These are phyloP conservation scores for Leishmania guyanensis DNA, from an alignment of 208 protist genomes.

Conservation along the genomic window DNA sequence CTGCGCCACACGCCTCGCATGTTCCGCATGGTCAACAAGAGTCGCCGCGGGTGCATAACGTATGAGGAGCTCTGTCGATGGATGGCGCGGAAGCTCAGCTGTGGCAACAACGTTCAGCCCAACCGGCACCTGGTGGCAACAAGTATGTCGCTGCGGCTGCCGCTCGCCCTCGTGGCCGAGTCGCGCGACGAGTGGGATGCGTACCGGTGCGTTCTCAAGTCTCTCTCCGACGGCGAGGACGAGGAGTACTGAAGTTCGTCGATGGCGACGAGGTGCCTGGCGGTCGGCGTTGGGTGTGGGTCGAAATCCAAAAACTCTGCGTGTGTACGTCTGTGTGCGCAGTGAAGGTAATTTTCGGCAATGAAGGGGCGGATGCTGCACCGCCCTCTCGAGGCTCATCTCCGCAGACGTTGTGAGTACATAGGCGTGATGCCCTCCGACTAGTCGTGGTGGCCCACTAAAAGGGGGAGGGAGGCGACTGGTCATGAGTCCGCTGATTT, in stretches of 20 bases:
- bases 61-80: constrained; percentile 88
- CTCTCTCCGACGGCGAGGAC: constrained; percentile 66
- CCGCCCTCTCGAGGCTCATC: no score
- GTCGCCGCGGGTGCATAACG: constrained; percentile 69
- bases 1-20: constrained; percentile 73
- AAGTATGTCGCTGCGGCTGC: constrained; percentile 78
- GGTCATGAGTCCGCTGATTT: no score
- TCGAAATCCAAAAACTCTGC: neutral
- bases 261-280: neutral
- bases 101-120: constrained; percentile 57
- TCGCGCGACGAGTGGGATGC: constrained; percentile 58
- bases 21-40: constrained; percentile 83
- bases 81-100: constrained; percentile 84
- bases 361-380: neutral
- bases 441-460: no score
- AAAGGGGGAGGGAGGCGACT: no score
- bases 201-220: constrained; percentile 48
- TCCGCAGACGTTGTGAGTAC: no score
- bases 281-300: neutral
- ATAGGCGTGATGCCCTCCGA: no score
- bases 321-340: neutral
- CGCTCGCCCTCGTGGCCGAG: constrained; percentile 63
- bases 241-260: constrained; percentile 39
- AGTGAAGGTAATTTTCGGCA: no score
- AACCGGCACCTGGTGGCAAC: constrained; percentile 74